These are phyloP conservation scores for Oryza rufipogon DNA, from an alignment of 176 grass and related monocot genomes.

Conservation along the genomic window DNA sequence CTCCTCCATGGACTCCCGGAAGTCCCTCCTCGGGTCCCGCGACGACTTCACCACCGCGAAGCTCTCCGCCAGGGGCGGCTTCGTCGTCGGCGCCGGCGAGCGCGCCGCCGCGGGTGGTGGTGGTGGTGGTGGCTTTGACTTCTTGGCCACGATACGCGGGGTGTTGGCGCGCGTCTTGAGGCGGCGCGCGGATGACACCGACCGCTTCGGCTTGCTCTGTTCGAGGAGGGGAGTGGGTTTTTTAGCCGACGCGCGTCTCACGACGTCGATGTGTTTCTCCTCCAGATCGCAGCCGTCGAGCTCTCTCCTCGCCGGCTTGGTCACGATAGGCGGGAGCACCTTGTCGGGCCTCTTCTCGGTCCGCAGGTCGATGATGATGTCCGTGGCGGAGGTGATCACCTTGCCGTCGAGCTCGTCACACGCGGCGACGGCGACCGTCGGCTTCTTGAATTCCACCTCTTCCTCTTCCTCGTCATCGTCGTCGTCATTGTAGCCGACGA, in stretches of 20 bases:
- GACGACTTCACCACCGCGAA: conserved; percentile 84
- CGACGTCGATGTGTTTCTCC: conserved; percentile 45
- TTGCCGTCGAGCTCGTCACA: conserved; percentile 38
- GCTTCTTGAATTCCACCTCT: background rate
- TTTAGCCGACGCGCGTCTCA: background rate
- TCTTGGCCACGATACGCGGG: conserved; percentile 51
- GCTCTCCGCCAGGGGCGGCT: conserved; percentile 51
- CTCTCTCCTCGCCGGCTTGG: conserved; percentile 47
- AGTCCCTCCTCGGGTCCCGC: conserved; percentile 71
- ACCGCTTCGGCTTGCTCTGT: conserved; percentile 46
- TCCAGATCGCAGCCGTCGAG: conserved; percentile 26
- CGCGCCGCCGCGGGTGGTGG: background rate
- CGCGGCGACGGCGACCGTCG: background rate
- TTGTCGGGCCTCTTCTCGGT: conserved; percentile 28
- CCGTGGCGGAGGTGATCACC: conserved; percentile 57
- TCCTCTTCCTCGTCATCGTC: background rate
- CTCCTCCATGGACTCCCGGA: conserved; percentile 93
- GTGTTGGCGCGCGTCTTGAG: conserved; percentile 65
- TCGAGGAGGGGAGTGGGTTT: background rate
- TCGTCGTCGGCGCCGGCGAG: conserved; percentile 3
- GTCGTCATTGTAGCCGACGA: conserved; percentile 43
- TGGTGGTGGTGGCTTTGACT: conserved; percentile 10
- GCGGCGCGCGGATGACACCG: conserved; percentile 46
- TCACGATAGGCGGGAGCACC: conserved; percentile 65
- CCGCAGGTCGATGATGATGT: conserved; percentile 63